These are phyloP conservation scores for Fusarium irregulare DNA, from an alignment of 2,329 filamentous ascomycete genomes.

Conservation along the genomic window DNA sequence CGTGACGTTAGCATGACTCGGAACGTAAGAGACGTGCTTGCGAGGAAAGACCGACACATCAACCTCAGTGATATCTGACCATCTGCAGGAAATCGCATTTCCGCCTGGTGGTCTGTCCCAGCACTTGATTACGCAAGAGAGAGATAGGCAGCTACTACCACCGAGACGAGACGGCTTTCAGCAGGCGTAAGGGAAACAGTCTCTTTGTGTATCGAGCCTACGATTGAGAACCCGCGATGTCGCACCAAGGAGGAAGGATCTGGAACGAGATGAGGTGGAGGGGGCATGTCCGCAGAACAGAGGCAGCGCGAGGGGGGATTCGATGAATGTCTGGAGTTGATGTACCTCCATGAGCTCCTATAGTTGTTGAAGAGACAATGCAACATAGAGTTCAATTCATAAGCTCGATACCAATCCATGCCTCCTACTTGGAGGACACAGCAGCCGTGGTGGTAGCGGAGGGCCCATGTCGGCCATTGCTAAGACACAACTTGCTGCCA, in stretches of 20 bases:
- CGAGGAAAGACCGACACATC: background rate
- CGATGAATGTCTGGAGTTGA: background rate
- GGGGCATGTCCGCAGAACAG: background rate
- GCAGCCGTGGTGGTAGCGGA: background rate
- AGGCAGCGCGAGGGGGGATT: background rate
- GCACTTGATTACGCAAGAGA: background rate
- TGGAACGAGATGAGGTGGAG: background rate
- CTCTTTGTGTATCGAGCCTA: background rate
- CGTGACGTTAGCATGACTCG: background rate
- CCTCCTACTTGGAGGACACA: background rate
- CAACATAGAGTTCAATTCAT: background rate
- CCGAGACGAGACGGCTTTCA: background rate
- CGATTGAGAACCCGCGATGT: background rate
- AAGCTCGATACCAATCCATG: background rate
- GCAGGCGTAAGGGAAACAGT: background rate
- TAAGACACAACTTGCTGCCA: background rate
- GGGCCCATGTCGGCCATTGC: background rate
- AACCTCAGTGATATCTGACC: background rate
- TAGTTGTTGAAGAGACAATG: background rate
- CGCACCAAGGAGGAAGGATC: background rate
- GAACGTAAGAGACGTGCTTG: background rate
- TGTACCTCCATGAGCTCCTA: background rate
- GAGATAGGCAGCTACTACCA: background rate
- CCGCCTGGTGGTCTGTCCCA: background rate
- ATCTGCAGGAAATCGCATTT: background rate